Conservation (phyloP, 148 eudicot species). For the Rhododendron henanense region DNA sequence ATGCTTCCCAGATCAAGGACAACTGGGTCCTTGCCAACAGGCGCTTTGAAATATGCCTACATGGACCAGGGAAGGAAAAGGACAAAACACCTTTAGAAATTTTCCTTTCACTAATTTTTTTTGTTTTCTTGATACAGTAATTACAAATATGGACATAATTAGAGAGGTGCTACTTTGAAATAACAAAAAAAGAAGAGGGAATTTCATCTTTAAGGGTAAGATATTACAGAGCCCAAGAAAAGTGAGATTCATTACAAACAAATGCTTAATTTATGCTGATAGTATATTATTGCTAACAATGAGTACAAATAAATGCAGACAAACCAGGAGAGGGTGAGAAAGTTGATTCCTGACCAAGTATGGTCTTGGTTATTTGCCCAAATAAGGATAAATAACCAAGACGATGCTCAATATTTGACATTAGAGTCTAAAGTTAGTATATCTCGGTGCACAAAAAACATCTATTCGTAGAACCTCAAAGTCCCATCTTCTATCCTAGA, state of each 20-base stretch:
- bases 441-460: neutral
- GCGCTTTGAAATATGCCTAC: constrained; percentile 77
- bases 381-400: neutral
- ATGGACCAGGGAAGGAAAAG: neutral
- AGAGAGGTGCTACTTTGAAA: neutral
- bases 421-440: neutral
- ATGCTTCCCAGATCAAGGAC: constrained; percentile 73
- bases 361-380: neutral
- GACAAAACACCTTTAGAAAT: neutral
- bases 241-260: neutral
- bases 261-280: neutral
- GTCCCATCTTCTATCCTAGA: neutral
- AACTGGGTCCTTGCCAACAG: constrained; percentile 70
- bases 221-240: neutral
- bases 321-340: neutral
- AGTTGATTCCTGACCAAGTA: neutral
- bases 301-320: neutral
- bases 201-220: neutral
- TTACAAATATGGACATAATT: neutral
- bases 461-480: neutral
- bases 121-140: neutral
- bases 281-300: neutral
- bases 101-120: neutral
- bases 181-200: neutral
- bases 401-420: neutral